A percentile compares a stretch with the other conserved stretches of the same genome.
Conservation (phyloP, 148 eudicot genomes). For the Dysphania ambrosioides region DNA sequence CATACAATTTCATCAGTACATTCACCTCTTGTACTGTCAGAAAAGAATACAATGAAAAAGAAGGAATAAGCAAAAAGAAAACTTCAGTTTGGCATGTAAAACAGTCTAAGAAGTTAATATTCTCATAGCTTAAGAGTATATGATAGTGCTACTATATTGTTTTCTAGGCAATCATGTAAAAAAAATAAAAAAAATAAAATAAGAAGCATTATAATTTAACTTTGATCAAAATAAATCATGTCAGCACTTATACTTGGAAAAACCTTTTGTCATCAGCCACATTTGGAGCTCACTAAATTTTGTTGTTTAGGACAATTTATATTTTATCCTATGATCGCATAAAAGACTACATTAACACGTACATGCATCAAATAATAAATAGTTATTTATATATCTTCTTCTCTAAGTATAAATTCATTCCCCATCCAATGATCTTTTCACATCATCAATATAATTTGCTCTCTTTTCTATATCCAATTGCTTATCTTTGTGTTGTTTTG, state of each 20-base stretch:
- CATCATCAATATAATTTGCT: too few relatives aligned
- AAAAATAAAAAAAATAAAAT: too few relatives aligned
- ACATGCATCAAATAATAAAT: too few relatives aligned
- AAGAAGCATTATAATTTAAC: neutral
- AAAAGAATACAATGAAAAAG: neutral
- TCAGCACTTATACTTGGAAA: slow-evolving; percentile 13
- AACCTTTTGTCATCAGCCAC: slow-evolving; percentile 22
- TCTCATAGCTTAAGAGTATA: neutral
- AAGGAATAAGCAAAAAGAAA: neutral
- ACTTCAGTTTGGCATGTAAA: neutral
- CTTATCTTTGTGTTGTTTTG: neutral
- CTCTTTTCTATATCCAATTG: too few relatives aligned
- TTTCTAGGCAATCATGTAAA: neutral
- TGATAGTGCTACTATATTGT: neutral
- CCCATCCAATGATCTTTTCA: neutral
- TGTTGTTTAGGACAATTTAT: slow-evolving; percentile 15
- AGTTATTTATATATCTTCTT: neutral
- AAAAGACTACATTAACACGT: slow-evolving; percentile 13
- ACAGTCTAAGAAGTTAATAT: slow-evolving; percentile 14
- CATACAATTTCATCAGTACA: neutral
- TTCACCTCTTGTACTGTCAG: neutral
- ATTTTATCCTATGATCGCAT: slow-evolving; percentile 14
- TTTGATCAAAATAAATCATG: slow-evolving; percentile 7
- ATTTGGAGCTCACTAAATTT: slow-evolving; percentile 27
- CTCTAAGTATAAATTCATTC: slow-evolving; percentile 4